These are phyloP conservation scores for Aspergillus pseudoglaucus DNA, from an alignment of 2,329 filamentous ascomycete genomes.

Conservation along the genomic window DNA sequence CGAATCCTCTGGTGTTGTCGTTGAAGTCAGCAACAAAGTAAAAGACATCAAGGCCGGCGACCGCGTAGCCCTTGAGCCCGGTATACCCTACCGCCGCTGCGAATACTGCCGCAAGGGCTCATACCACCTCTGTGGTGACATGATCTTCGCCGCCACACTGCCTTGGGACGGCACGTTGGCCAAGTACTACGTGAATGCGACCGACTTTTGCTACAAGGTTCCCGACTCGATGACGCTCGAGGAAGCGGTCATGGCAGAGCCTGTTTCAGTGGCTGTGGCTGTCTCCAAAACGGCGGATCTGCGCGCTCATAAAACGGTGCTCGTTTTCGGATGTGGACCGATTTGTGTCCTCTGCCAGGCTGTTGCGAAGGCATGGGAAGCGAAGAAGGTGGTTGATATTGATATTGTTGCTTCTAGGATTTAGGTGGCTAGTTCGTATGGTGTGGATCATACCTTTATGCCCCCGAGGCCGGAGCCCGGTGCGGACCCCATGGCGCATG, in stretches of 20 bases:
- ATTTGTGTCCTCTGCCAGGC: background rate
- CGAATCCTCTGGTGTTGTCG: background rate
- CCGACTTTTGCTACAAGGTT: background rate
- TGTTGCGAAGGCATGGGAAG: background rate
- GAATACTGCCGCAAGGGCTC: background rate
- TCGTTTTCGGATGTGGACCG: background rate
- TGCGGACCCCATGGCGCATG: background rate
- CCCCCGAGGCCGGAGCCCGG: background rate
- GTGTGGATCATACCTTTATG: background rate
- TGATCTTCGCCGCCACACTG: background rate
- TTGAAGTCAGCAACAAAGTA: background rate
- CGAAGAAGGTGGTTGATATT: background rate
- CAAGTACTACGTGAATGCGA: background rate
- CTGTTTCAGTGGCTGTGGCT: background rate
- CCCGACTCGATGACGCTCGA: background rate
- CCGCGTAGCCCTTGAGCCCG: background rate
- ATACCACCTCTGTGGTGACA: background rate
- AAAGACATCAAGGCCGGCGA: background rate
- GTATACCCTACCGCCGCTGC: background rate
- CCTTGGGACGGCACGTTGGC: background rate
- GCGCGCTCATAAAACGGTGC: background rate
- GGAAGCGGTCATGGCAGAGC: background rate
- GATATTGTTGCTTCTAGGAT: background rate
- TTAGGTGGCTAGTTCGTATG: background rate
- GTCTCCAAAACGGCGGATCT: background rate